These are phyloP conservation scores for Blumeria hordei DNA, from an alignment of 2,329 filamentous ascomycete species.

Conservation along the genomic window DNA sequence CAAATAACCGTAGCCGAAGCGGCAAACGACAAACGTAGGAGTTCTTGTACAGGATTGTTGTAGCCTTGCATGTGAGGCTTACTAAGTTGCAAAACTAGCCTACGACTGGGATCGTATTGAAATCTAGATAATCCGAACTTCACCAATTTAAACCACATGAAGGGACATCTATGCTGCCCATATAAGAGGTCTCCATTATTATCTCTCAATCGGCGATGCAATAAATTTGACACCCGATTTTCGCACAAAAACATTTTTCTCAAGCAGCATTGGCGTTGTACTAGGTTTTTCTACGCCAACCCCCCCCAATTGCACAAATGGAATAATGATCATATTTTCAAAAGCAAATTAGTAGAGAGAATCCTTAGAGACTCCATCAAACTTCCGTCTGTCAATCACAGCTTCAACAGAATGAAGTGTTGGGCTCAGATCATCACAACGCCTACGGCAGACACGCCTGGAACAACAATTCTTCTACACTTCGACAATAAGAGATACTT, in stretches of 20 bases:
- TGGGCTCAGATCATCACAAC: conserved; percentile 53
- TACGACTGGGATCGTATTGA: neutral
- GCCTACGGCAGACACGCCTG: conserved; percentile 71
- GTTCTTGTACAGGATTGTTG: neutral
- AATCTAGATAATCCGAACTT: neutral
- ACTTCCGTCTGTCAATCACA: neutral
- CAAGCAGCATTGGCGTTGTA: neutral
- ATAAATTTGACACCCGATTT: neutral
- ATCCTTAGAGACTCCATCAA: neutral
- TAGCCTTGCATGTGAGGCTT: neutral
- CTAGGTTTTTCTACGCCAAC: neutral
- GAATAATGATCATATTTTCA: neutral
- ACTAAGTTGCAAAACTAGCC: too few relatives aligned
- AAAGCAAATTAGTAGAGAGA: conserved; percentile 1
- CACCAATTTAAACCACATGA: neutral
- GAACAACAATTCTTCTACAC: conserved; percentile 52
- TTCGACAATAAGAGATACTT: conserved; percentile 67
- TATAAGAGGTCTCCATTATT: neutral
- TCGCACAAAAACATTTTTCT: neutral
- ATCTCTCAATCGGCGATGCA: neutral
- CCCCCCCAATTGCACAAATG: neutral
- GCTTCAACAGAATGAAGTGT: conserved; percentile 35
- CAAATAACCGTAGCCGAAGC: too few relatives aligned
- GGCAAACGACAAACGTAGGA: too few relatives aligned
- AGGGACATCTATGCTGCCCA: neutral